Evolutionary conservation across 2,329 filamentous ascomycete genomes (phyloP), one percentile per base, ranked within the genome.

Genomic region (Fusarium sp.): DNA sequence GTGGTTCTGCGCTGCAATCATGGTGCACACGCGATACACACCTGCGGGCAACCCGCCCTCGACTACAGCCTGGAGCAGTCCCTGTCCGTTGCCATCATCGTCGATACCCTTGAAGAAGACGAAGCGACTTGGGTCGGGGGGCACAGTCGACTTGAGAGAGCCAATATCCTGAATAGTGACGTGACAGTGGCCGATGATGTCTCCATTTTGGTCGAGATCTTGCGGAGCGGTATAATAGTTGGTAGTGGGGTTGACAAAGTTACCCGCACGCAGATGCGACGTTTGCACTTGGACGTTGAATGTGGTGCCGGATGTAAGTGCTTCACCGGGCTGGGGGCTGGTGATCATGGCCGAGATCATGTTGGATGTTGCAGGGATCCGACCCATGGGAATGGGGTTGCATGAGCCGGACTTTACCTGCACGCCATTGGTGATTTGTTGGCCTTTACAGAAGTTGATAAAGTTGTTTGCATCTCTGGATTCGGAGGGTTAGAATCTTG

Each of bases 21-120:
- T 90, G 75, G 87, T 89, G 85, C 90, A 92, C 66, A 91, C 81
- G 76, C 90, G 88, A 83, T 91, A 92, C 83, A 88, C 89, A 42
- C 90, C 90, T 14, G 56, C 31, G 16, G 56, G 33, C 1, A 38
- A 9, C 9, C 31, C 33, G 1, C 56, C 56, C 10, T 58, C 56
- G 1, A 58, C 56, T 13, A 58, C 56, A 29, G 56, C 33, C 33
- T 58, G 56, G 56, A 58, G 56, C 35, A 57, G 36, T 57, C 54
- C 54, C 16, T 36, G 54, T 11, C 54, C 54, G 8, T 57, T 57
- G 2, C 54, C 54, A 18, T 36, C 54, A n/a, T 57, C 54, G 54
- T 57, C 54, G 14, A 57, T 57, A 18, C 54, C 54, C 20, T 57
- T 57, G 54, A 57, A 57, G 22, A 57, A 57, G 54, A 36, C 54